Conservation (phyloP, 805 yeast species). For the Metschnikowia cerradonensis region DNA sequence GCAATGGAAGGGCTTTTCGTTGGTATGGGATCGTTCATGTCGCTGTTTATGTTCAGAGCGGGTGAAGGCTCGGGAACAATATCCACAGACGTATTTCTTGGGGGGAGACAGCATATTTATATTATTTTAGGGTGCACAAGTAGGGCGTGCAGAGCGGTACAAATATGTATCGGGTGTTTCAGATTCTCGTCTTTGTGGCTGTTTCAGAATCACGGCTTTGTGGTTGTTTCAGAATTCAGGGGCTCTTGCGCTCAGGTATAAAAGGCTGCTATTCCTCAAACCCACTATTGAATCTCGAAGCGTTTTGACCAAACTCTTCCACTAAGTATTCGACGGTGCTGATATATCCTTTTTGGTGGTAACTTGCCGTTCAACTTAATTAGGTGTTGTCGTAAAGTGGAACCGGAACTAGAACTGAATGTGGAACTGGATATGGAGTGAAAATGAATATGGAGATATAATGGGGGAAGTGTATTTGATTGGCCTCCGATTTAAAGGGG, state of each 20-base stretch:
- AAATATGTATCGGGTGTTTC: not conserved
- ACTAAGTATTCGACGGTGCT: no score
- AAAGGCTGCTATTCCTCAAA: not conserved
- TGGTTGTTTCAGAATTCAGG: not conserved
- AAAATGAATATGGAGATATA: no score
- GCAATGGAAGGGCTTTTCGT: constrained; percentile 77
- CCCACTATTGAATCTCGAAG: not conserved
- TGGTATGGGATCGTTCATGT: constrained; percentile 77
- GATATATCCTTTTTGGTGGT: no score
- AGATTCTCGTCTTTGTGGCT: not conserved
- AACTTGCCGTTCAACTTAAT: no score
- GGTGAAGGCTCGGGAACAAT: constrained; percentile 77
- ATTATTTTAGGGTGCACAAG: not conserved
- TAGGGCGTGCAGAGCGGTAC: no score
- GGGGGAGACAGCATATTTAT: constrained; percentile 29
- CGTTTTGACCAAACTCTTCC: not conserved
- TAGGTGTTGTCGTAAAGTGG: no score
- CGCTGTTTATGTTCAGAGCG: constrained; percentile 74
- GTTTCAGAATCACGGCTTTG: no score
- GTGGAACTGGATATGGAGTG: no score
- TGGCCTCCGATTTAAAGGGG: no score
- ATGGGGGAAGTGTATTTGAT: no score
- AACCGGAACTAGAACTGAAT: no score
- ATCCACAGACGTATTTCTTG: constrained; percentile 71
- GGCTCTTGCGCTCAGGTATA: not conserved